Percentiles rank a stretch among this genome's conserved stretches.
Evolutionary conservation across 2,329 filamentous ascomycete species (phyloP).

Genomic region (Grosmannia huntii): DNA sequence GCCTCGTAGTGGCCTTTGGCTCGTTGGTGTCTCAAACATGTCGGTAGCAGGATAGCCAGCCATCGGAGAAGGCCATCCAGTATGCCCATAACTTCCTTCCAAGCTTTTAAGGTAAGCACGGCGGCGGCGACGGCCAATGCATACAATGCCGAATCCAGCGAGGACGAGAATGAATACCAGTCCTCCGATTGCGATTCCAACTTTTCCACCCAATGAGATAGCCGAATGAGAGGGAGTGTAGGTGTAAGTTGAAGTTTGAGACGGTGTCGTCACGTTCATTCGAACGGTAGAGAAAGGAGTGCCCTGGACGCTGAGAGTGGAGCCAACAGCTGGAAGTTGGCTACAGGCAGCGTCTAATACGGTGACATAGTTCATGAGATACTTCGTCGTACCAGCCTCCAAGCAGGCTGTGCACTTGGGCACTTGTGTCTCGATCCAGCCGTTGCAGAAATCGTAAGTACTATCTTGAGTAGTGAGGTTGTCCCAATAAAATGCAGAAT

Average conservation of each 20-base stretch:
- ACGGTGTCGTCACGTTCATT: slow-evolving; percentile 38
- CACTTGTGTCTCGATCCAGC: slow-evolving; percentile 28
- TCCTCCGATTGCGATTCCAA: slow-evolving; percentile 43
- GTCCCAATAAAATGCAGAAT: slow-evolving; percentile 32
- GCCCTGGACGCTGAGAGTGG: slow-evolving; percentile 36
- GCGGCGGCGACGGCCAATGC: slow-evolving; percentile 42
- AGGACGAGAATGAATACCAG: slow-evolving; percentile 34
- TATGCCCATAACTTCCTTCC: slow-evolving; percentile 23
- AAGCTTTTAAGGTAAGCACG: slow-evolving; percentile 36
- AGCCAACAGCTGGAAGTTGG: slow-evolving; percentile 34
- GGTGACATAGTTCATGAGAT: slow-evolving; percentile 41
- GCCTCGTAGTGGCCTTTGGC: slow-evolving; percentile 36
- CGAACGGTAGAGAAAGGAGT: slow-evolving; percentile 34
- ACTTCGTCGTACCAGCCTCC: slow-evolving; percentile 20
- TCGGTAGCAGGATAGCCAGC: slow-evolving; percentile 18
- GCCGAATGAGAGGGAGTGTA: slow-evolving; percentile 31
- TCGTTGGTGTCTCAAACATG: slow-evolving; percentile 39
- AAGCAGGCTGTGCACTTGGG: slow-evolving; percentile 38
- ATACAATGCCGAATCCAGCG: slow-evolving; percentile 39
- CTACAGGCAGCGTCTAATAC: slow-evolving; percentile 43
- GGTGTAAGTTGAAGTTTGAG: slow-evolving; percentile 24
- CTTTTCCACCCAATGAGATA: slow-evolving; percentile 39
- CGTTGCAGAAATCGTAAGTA: slow-evolving; percentile 40
- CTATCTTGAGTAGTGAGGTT: slow-evolving; percentile 32
- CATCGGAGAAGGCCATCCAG: slow-evolving; percentile 29